Evolutionary conservation across 352 stramenopile genomes (phyloP).

Genomic region (Phytophthora litchii): DNA sequence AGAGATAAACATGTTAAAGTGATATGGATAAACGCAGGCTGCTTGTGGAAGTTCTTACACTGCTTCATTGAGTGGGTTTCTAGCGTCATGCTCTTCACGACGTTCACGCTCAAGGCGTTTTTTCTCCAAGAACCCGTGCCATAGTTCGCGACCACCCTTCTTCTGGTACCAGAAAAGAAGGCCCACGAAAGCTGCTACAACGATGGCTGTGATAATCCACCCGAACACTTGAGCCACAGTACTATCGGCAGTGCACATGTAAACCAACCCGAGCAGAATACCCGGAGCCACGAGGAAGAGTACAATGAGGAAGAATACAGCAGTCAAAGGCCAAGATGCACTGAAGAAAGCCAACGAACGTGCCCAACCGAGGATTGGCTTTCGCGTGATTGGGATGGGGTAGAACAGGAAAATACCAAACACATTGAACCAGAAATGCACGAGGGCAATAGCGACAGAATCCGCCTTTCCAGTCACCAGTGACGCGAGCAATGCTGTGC

Average conservation of each 20-base stretch:
- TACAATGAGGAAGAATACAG: slow-evolving; percentile 46
- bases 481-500: slow-evolving; percentile 80
- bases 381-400: slow-evolving; percentile 82
- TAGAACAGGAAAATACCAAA: slow-evolving; percentile 90
- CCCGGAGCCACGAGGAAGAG: slow-evolving; percentile 48
- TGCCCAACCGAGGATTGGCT: slow-evolving; percentile 73
- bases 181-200: slow-evolving; percentile 15
- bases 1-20: too few species aligned
- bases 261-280: slow-evolving; percentile 46
- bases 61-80: slow-evolving; percentile 2
- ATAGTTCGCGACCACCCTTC: slow-evolving; percentile 36
- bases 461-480: slow-evolving; percentile 75
- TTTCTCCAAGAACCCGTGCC: slow-evolving; percentile 44
- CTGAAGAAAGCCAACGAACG: slow-evolving; percentile 59
- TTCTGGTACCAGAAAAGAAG: slow-evolving; percentile 45
- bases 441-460: slow-evolving; percentile 83
- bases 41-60: too few species aligned
- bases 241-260: slow-evolving; percentile 47
- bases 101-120: slow-evolving; percentile 41
- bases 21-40: too few species aligned
- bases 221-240: slow-evolving; percentile 29
- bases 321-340: slow-evolving; percentile 50
- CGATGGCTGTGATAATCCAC: slow-evolving; percentile 31
- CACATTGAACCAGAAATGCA: slow-evolving; percentile 92
- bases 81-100: neutral